Evolutionary conservation across 129 eudicot genomes (phyloP).

Genomic region (Calendula officinalis): DNA sequence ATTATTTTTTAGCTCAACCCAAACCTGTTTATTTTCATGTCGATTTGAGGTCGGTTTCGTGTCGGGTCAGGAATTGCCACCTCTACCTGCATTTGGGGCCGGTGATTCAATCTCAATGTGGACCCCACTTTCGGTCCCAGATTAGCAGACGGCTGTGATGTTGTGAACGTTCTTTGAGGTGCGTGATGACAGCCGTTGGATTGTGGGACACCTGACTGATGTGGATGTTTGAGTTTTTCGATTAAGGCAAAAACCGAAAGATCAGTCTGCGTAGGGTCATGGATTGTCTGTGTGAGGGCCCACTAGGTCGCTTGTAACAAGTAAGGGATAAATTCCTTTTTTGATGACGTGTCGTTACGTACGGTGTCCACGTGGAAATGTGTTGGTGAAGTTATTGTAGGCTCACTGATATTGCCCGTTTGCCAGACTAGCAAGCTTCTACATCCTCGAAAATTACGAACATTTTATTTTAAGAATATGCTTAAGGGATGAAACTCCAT

Average conservation of each 20-base stretch:
- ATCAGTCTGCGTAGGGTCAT: slow-evolving; percentile 37
- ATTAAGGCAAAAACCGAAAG: slow-evolving; percentile 56
- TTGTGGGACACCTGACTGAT: slow-evolving; percentile 52
- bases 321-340: slow-evolving; percentile 78
- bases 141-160: slow-evolving; percentile 15
- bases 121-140: slow-evolving; percentile 15
- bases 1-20: no score
- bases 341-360: slow-evolving; percentile 33
- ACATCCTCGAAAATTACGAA: neutral
- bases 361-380: slow-evolving; percentile 29
- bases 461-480: neutral
- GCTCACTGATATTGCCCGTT: neutral
- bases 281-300: slow-evolving; percentile 37
- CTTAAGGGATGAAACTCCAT: no score
- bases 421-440: slow-evolving; percentile 12
- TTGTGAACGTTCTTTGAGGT: neutral
- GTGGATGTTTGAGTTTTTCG: slow-evolving; percentile 56
- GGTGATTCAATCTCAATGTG: slow-evolving; percentile 43
- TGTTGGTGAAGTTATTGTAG: slow-evolving; percentile 30
- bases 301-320: slow-evolving; percentile 50
- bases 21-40: no score
- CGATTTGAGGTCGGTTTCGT: no score
- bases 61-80: no score
- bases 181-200: slow-evolving; percentile 7
- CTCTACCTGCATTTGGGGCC: slow-evolving; percentile 41